Percentiles rank a stretch among this genome's conserved stretches.
These are phyloP conservation scores for Phaeosphaeriaceae sp. DNA, from an alignment of 2,329 filamentous ascomycete species.

Conservation along the genomic window DNA sequence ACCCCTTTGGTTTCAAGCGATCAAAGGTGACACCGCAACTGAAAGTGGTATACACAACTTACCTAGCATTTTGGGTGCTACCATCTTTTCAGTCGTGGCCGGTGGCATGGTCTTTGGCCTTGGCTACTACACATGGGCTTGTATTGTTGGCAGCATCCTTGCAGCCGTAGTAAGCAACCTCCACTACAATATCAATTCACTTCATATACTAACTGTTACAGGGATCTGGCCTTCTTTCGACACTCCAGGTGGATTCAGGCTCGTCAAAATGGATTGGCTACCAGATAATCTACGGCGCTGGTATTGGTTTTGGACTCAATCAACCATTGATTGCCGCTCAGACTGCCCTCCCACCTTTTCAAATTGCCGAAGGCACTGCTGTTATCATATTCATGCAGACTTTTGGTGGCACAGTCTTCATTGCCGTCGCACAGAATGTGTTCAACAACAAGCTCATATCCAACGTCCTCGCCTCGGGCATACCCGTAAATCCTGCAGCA, in stretches of 20 bases:
- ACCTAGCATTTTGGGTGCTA: constrained; percentile 15
- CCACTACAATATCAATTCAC: background rate
- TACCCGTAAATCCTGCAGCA: background rate
- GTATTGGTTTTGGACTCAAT: constrained; percentile 4
- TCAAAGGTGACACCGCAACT: constrained; percentile 17
- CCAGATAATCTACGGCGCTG: constrained; percentile 49
- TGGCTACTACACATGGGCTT: constrained; percentile 43
- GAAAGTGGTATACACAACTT: constrained; percentile 20
- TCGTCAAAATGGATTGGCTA: constrained; percentile 54
- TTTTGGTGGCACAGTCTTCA: constrained; percentile 50
- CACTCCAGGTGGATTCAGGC: constrained; percentile 42
- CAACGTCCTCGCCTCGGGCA: background rate
- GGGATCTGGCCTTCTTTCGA: constrained; percentile 52
- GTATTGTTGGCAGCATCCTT: background rate
- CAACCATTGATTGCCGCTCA: constrained; percentile 31
- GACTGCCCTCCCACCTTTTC: constrained; percentile 39
- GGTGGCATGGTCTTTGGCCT: constrained; percentile 43
- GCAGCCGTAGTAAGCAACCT: background rate
- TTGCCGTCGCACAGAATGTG: constrained; percentile 51
- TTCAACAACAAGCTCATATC: constrained; percentile 49
- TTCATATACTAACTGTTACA: background rate
- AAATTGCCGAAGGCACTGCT: constrained; percentile 48
- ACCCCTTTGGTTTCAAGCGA: constrained; percentile 29
- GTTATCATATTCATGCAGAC: constrained; percentile 50
- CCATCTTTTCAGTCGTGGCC: constrained; percentile 19